Conservation (phyloP, 2,329 filamentous ascomycete species). For the Chaetomiaceae sp. region DNA sequence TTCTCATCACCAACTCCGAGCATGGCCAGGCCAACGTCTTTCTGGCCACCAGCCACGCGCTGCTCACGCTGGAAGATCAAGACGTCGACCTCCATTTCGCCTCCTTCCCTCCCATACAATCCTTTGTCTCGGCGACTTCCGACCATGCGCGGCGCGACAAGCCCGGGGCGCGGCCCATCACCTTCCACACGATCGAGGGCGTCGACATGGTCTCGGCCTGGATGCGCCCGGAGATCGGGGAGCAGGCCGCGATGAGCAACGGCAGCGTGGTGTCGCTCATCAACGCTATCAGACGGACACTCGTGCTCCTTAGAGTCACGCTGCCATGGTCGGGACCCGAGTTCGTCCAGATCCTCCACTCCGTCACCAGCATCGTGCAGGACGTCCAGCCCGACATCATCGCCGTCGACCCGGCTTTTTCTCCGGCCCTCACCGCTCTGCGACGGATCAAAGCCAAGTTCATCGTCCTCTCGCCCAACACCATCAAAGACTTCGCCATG, state of each 20-base stretch:
- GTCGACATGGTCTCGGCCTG: neutral
- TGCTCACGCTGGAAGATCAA: neutral
- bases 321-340: neutral
- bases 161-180: neutral
- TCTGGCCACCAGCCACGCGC: conserved; percentile 1
- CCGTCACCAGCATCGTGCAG: neutral
- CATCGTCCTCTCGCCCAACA: conserved; percentile 4
- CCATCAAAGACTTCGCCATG: conserved; percentile 10
- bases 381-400: neutral
- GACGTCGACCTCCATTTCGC: conserved; percentile 6
- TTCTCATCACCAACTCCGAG: conserved; percentile 5
- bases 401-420: conserved; percentile 2
- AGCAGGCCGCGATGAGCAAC: neutral
- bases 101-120: neutral
- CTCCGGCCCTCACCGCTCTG: neutral
- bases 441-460: neutral
- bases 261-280: neutral
- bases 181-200: conserved; percentile 1
- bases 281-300: neutral
- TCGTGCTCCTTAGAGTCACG: conserved; percentile 1
- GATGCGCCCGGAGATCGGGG: conserved; percentile 2
- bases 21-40: conserved; percentile 6
- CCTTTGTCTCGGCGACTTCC: neutral
- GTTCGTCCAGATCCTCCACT: neutral
- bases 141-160: neutral